Base-by-base conservation (phyloP, 371 early-diverging fungal species). In the Rhizopus arrhizus region DNA sequence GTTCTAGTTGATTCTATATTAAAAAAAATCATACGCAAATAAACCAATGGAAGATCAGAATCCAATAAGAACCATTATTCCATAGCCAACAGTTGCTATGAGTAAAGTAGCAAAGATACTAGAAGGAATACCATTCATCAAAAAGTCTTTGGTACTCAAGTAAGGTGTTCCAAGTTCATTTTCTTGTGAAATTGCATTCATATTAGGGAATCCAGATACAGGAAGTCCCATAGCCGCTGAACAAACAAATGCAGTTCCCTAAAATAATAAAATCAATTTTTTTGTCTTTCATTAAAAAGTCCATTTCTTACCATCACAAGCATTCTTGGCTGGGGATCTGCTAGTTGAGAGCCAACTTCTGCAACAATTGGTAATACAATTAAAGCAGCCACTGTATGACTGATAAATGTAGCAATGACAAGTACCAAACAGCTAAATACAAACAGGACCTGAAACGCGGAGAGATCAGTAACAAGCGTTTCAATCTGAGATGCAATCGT, bases 311-410 rank as follows among this genome's bases (percentile, higher is more conserved):
- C 80, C 91, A 98, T 93, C 38, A 98, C 96, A 53, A 98, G 78
- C 59, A 95, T 80, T 29, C 92, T 78, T n/a, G 95, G 89, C 51
- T 92, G 89, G n/a, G 94, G 91, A 62, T 90, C 91, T 12, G 87
- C 84, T 58, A 94, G 62, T 8, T 76, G 73, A 28, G 78, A 65
- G 2, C 94, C 94, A 10, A 94, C 85, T 64, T 91, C 80, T 22
- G 87, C 83, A 15, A 93, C 90, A 56, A 93, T 89, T 4, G 94
- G 94, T 47, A 93, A 68, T 3, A 92, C 86, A 61, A 93, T 92
- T 65, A 93, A 68, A 0, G 94, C 94, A 0, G 89, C 91, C 1
- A 98, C 98, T 0, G 98, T 97, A 66, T 98, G 98, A 41, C 91
- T 91, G 58, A 98, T 93, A 69, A 97, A 97, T 3, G 94, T 94